Evolutionary conservation across 208 protist species (phyloP).

Genomic region (Herpetomonas tarakana): DNA sequence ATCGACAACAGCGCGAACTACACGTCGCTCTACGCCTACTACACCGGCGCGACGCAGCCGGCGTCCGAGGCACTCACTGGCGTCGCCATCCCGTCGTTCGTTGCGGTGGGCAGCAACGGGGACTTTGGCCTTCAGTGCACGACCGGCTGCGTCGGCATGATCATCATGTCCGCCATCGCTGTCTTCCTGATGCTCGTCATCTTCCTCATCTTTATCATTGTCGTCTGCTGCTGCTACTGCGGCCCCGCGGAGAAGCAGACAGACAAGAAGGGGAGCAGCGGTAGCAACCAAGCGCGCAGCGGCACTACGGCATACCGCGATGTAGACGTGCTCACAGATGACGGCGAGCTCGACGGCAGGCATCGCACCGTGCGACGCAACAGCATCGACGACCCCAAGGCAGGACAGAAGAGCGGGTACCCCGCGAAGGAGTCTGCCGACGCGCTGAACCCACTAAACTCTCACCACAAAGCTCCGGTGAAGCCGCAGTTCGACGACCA

Average conservation of each 20-base stretch:
- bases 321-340: no score
- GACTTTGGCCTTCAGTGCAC: slow-evolving; percentile 11
- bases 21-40: no score
- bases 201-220: slow-evolving; percentile 10
- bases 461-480: no score
- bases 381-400: no score
- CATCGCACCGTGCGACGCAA: no score
- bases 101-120: slow-evolving; percentile 9
- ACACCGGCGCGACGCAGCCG: no score
- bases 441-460: no score
- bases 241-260: slow-evolving; percentile 3
- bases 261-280: background rate
- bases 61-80: background rate
- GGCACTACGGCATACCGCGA: background rate
- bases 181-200: slow-evolving; percentile 19
- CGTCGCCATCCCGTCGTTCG: background rate
- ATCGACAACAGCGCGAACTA: no score
- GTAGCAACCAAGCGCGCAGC: background rate
- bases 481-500: no score
- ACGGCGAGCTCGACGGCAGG: no score
- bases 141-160: slow-evolving; percentile 15
- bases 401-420: no score
- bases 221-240: slow-evolving; percentile 25
- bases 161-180: slow-evolving; percentile 26
- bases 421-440: no score